Evolutionary conservation across 2,329 filamentous ascomycete species (phyloP), one percentile per base, ranked within the genome.

Genomic region (Ascochyta fabae): DNA sequence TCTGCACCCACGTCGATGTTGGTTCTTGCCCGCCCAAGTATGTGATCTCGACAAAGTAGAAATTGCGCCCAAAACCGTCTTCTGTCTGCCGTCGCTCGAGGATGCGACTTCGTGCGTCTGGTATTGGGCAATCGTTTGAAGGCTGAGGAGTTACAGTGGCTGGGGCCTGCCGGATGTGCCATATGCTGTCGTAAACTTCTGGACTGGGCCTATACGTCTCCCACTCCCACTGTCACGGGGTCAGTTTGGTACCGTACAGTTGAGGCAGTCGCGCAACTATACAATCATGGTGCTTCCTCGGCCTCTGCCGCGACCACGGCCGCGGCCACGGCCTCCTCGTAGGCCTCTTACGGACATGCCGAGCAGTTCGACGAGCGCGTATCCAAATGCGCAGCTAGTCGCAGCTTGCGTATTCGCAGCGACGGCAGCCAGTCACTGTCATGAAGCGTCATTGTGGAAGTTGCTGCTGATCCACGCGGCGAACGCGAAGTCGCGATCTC

Each of bases 181-280:
- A 73, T 34, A 73, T 61, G 33, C 61, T 62, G 23, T 72, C 57
- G 56, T 72, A 72, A 27, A 73, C 59, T 24, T 69, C 64, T 1
- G 65, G 64, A 8, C 56, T 60, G 2, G 72, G 71, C 13, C 46
- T 64, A 34, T 74, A 74, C 2, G 31, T 55, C 24, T 73, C 67
- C 64, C 66, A 72, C 47, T 67, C 56, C 66, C 68, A 71, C 71
- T 74, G 8, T 13, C 15, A 38, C 6, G 9, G 19, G 27, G 19
- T 61, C 9, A 66, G 46, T 19, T 23, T 15, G 34, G 19, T 8
- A 15, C 13, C 34, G 12, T 44, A 10, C 1, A 24, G 48, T 34
- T 12, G 16, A 48, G 34, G 24, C 15, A 29, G 33, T 23, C 8
- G 6, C 6, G 29, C 15, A 39, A n/a, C 24, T 50, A 15, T 66